These are phyloP conservation scores for Volvariella surrecta DNA, from an alignment of 1,284 basidiomycete genomes.

Conservation along the genomic window DNA sequence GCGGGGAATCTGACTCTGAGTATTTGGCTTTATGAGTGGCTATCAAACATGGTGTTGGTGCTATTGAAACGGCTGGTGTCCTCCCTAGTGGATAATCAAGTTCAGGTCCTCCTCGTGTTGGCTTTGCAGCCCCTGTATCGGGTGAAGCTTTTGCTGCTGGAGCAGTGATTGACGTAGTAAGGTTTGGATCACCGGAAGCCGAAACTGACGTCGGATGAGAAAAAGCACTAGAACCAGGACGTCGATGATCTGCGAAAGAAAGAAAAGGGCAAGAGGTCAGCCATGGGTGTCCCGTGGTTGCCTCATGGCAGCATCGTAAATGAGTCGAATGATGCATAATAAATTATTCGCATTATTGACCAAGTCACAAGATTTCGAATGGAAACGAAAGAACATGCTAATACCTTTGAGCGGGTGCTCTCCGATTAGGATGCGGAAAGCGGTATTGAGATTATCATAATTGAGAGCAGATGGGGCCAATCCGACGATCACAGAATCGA, in stretches of 20 bases:
- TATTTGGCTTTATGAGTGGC: slow-evolving; percentile 52
- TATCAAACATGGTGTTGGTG: slow-evolving; percentile 24
- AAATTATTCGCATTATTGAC: too few relatives aligned
- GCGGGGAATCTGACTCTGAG: slow-evolving; percentile 28
- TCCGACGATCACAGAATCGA: slow-evolving; percentile 63
- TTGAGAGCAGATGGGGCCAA: slow-evolving; percentile 45
- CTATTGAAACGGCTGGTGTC: background rate
- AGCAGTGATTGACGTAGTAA: too few relatives aligned
- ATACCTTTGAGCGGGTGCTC: slow-evolving; percentile 14
- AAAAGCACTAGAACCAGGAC: too few relatives aligned
- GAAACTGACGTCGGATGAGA: too few relatives aligned
- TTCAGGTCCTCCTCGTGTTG: too few relatives aligned
- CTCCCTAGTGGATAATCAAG: too few relatives aligned
- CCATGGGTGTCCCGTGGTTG: slow-evolving; percentile 3
- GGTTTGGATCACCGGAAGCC: too few relatives aligned
- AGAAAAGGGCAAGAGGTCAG: slow-evolving; percentile 16
- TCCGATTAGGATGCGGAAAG: slow-evolving; percentile 52
- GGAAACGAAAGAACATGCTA: background rate
- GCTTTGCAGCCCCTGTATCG: too few relatives aligned
- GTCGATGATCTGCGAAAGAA: too few relatives aligned
- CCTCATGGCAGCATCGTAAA: background rate
- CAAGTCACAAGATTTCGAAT: too few relatives aligned
- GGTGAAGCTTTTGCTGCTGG: too few relatives aligned
- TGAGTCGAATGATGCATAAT: too few relatives aligned
- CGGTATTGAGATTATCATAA: slow-evolving; percentile 53